A percentile compares a stretch with the other conserved stretches of the same genome.
Evolutionary conservation across 192 early-diverging fungal species (phyloP).

Genomic region (Coemansia sp.): DNA sequence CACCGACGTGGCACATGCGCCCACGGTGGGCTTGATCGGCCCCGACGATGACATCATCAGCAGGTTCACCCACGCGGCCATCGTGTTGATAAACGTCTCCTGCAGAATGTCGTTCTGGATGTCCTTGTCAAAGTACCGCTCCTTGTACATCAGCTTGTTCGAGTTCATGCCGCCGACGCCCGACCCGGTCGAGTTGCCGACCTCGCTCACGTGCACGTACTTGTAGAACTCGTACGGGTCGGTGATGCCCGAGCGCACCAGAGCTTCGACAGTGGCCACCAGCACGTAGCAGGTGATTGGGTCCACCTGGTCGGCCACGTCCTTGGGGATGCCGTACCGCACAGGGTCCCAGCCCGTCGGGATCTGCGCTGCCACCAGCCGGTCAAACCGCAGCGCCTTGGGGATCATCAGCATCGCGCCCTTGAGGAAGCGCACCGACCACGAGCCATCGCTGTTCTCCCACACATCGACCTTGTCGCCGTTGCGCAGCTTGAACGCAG

Average conservation of each 20-base stretch:
- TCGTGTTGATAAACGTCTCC: slow-evolving; percentile 95
- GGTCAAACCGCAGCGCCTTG: slow-evolving; percentile 90
- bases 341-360: slow-evolving; percentile 92
- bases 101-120: slow-evolving; percentile 69
- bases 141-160: slow-evolving; percentile 71
- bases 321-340: slow-evolving; percentile 87
- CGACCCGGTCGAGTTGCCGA: slow-evolving; percentile 84
- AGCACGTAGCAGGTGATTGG: slow-evolving; percentile 84
- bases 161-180: slow-evolving; percentile 83
- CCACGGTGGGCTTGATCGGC: slow-evolving; percentile 76
- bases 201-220: slow-evolving; percentile 89
- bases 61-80: slow-evolving; percentile 96
- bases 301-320: slow-evolving; percentile 86
- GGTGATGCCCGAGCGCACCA: slow-evolving; percentile 85
- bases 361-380: slow-evolving; percentile 83
- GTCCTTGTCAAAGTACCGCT: slow-evolving; percentile 76
- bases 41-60: slow-evolving; percentile 87
- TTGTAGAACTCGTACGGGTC: slow-evolving; percentile 96
- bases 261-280: slow-evolving; percentile 87
- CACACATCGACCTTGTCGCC: slow-evolving; percentile 67
- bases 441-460: slow-evolving; percentile 25
- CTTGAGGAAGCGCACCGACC: slow-evolving; percentile 77
- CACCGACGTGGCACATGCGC: slow-evolving; percentile 87
- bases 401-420: slow-evolving; percentile 85
- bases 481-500: slow-evolving; percentile 82